These are phyloP conservation scores for Pseudogymnoascus sp. DNA, from an alignment of 2,329 filamentous ascomycete genomes.

Conservation along the genomic window DNA sequence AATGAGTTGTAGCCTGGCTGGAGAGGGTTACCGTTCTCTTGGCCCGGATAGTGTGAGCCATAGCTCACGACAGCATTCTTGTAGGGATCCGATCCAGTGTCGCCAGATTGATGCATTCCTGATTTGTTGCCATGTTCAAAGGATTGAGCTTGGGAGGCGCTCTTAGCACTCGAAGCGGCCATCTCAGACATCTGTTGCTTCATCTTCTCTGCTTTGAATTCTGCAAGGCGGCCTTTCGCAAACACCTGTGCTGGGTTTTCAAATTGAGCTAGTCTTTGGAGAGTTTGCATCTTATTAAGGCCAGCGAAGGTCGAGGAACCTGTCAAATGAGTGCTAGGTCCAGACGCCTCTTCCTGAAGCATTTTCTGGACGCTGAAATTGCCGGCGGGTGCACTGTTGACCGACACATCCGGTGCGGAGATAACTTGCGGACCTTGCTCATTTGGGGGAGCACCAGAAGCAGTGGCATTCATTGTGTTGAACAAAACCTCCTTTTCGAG, in stretches of 20 bases:
- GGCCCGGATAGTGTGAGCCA: not conserved
- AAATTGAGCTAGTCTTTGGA: slow-evolving; percentile 25
- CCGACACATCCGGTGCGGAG: not conserved
- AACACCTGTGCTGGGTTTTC: slow-evolving; percentile 22
- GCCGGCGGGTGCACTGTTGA: not conserved
- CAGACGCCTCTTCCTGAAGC: not conserved
- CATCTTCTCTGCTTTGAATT: slow-evolving; percentile 16
- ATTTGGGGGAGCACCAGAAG: not conserved
- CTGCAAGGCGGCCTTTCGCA: slow-evolving; percentile 20
- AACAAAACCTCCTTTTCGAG: slow-evolving; percentile 10
- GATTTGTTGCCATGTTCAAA: not conserved
- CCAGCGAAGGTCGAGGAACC: slow-evolving; percentile 14
- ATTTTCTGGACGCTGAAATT: slow-evolving; percentile 7
- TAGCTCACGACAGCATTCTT: not conserved
- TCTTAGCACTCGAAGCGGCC: not conserved
- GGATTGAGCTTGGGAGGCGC: not conserved
- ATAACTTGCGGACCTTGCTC: not conserved
- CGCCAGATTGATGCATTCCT: not conserved
- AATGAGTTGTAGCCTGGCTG: slow-evolving; percentile 1
- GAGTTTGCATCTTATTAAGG: slow-evolving; percentile 26
- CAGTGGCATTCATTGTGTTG: not conserved
- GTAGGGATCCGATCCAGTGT: not conserved
- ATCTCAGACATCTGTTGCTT: not conserved
- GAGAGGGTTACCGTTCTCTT: not conserved
- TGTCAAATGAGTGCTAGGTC: not conserved